Conservation (phyloP, 2,329 filamentous ascomycete species). For the Exophiala alcalophila region DNA sequence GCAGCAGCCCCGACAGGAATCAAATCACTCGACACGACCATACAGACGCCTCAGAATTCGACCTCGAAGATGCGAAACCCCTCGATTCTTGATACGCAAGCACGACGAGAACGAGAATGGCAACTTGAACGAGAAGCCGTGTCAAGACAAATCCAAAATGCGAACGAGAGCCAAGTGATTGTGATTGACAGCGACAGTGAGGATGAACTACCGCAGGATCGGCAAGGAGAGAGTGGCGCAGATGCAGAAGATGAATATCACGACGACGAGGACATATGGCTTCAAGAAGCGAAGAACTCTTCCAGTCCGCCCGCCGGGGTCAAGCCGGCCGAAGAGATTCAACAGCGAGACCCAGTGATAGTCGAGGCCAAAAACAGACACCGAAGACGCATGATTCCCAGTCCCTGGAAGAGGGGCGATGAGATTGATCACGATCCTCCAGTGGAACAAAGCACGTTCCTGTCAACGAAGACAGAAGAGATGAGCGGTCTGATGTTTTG, state of each 20-base stretch:
- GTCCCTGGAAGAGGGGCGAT: slow-evolving; percentile 35
- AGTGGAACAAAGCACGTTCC: slow-evolving; percentile 22
- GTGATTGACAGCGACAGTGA: slow-evolving; percentile 43
- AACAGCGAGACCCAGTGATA: slow-evolving; percentile 13
- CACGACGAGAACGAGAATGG: slow-evolving; percentile 41
- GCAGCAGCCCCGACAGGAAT: background rate
- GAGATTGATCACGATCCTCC: slow-evolving; percentile 28
- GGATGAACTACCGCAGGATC: slow-evolving; percentile 17
- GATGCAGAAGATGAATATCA: slow-evolving; percentile 28
- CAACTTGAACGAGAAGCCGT: slow-evolving; percentile 46
- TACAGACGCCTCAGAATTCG: slow-evolving; percentile 14
- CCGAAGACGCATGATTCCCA: slow-evolving; percentile 32
- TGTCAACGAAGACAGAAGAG: slow-evolving; percentile 20
- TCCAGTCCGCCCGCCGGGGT: slow-evolving; percentile 34
- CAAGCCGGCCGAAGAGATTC: slow-evolving; percentile 1
- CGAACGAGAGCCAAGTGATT: slow-evolving; percentile 44
- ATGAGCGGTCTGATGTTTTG: slow-evolving; percentile 25
- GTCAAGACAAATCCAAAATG: slow-evolving; percentile 43
- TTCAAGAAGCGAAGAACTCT: slow-evolving; percentile 40
- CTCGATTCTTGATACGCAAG: slow-evolving; percentile 18
- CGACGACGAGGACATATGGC: slow-evolving; percentile 48
- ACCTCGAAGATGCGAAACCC: background rate
- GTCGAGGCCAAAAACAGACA: slow-evolving; percentile 28
- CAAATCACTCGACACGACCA: background rate
- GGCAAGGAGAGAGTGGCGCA: slow-evolving; percentile 14